Evolutionary conservation across 768 basidiomycete species (phyloP).

Genomic region (Russula griseocarnosa): DNA sequence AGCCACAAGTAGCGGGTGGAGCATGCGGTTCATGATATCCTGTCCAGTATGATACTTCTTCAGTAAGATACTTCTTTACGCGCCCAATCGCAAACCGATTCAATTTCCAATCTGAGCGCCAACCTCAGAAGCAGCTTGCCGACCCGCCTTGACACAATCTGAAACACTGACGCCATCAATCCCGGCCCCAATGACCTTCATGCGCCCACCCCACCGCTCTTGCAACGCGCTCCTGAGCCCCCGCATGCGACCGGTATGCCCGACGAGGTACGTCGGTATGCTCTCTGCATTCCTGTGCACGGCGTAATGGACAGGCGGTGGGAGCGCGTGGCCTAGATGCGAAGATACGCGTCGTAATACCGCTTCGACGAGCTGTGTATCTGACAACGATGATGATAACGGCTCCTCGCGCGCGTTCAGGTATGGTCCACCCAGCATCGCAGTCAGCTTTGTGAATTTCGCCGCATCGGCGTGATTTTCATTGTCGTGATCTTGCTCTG

Average conservation of each 20-base stretch:
- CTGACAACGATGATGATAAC: neutral
- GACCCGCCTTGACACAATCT: conserved; percentile 78
- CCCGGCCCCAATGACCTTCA: conserved; percentile 79
- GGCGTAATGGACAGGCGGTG: conserved; percentile 52
- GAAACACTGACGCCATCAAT: conserved; percentile 83
- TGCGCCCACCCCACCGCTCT: conserved; percentile 36
- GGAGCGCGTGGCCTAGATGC: conserved; percentile 33
- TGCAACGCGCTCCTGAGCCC: conserved; percentile 48
- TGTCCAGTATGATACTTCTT: neutral
- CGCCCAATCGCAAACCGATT: neutral
- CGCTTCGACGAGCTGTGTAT: conserved; percentile 30
- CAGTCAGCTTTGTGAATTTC: conserved; percentile 70
- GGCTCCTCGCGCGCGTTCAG: neutral
- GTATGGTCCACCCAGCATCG: conserved; percentile 88
- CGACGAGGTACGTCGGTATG: conserved; percentile 74
- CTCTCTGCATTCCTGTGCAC: conserved; percentile 57
- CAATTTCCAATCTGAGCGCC: conserved; percentile 4
- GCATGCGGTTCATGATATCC: neutral
- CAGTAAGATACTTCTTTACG: neutral
- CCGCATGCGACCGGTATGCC: conserved; percentile 66
- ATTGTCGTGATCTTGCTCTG: conserved; percentile 46
- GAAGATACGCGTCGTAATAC: conserved; percentile 29
- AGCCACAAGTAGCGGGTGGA: neutral
- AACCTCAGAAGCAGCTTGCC: conserved; percentile 38
- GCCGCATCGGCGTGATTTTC: conserved; percentile 28